Percentiles rank a stretch among this genome's conserved stretches.
These are phyloP conservation scores for Lachancea sp. DNA, from an alignment of 805 yeast genomes.

Conservation along the genomic window DNA sequence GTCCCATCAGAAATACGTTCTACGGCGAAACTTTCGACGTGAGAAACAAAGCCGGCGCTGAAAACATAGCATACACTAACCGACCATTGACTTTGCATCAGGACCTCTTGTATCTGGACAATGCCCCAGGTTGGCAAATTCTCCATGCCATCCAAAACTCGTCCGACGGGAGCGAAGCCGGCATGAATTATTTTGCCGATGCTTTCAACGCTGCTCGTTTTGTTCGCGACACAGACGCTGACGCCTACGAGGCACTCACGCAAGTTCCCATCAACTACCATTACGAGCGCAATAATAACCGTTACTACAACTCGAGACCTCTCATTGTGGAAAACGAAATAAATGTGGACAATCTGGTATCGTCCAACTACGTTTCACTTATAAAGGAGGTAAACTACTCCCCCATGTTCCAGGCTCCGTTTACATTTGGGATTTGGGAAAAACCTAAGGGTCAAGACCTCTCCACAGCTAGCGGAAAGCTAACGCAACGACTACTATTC, in stretches of 20 bases:
- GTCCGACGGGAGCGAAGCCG: constrained; percentile 44
- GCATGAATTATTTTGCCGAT: constrained; percentile 65
- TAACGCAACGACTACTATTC: constrained; percentile 39
- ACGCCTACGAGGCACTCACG: constrained; percentile 56
- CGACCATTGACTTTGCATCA: constrained; percentile 65
- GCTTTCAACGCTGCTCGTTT: constrained; percentile 57
- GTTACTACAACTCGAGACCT: constrained; percentile 58
- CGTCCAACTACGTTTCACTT: constrained; percentile 25
- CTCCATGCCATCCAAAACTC: constrained; percentile 53
- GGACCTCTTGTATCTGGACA: constrained; percentile 70
- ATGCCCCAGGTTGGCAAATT: constrained; percentile 74
- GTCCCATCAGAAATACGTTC: constrained; percentile 64
- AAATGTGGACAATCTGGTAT: constrained; percentile 27
- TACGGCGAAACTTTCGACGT: constrained; percentile 72
- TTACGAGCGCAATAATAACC: constrained; percentile 54
- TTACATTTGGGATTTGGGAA: constrained; percentile 48
- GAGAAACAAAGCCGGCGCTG: constrained; percentile 43
- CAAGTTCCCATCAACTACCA: constrained; percentile 63
- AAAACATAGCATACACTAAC: constrained; percentile 64
- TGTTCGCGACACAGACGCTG: constrained; percentile 50
- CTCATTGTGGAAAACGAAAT: constrained; percentile 51
- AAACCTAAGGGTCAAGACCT: constrained; percentile 21
- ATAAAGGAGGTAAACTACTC: constrained; percentile 64
- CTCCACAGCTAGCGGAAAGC: constrained; percentile 33
- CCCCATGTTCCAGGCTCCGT: constrained; percentile 81